Evolutionary conservation across 192 early-diverging fungal genomes (phyloP), one percentile per base, ranked within the genome.

Genomic region (Backusella macrospora): DNA sequence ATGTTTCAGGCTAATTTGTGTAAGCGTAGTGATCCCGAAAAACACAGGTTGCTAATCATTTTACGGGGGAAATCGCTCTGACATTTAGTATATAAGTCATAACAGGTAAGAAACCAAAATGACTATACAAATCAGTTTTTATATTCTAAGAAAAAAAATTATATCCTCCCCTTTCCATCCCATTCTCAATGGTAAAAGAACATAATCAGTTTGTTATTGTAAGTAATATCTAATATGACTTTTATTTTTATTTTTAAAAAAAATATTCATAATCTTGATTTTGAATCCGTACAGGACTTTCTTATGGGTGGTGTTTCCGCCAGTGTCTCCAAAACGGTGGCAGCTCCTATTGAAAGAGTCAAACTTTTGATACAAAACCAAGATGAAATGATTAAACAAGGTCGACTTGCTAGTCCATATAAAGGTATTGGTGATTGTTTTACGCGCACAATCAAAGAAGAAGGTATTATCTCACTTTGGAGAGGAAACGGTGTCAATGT

Each of bases 321-420:
- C 78, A 93, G 94, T 81, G 92, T 99, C 85, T 94, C 97, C 89
- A 99, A 99, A 93, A 98, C 95, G 72, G 90, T 92, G 78, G 93
- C 95, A 73, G 96, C 96, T 72, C 96, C 96, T 72, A 93, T 98
- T 79, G 96, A 98, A 86, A 94, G 96, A 81, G 94, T 98, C 84
- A 96, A 96, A 88, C 89, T 98, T 52, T 87, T 98, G 49, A 87
- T 97, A 78, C 94, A 96, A 86, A 94, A 93, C 82, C 94, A 96
- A 80, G 94, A 92, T 67, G 91, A 90, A 74, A 86, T 92, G 85
- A 84, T 93, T 80, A 93, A 90, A 76, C 77, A 83, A 23, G 93
- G 91, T 71, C 89, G 91, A 84, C 88, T 93, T 66, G 73, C 80
- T 34, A 68, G 75, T 79, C 93, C 89, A 70, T 97, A 98, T 90